Conservation (phyloP, 164 flowering plant genomes). For the Tetrastigma voinierianum region DNA sequence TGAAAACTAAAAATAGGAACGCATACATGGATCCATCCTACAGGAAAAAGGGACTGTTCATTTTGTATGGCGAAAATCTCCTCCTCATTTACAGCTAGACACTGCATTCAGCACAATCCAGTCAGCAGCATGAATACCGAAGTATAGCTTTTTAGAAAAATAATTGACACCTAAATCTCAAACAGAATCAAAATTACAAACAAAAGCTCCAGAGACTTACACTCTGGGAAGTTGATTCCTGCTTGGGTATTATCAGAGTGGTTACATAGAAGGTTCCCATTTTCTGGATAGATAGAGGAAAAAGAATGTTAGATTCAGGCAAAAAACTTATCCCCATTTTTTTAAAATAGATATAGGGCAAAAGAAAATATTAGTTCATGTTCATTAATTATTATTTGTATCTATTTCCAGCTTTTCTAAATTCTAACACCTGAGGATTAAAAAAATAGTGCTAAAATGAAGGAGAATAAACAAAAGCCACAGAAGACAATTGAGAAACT, state of each 20-base stretch:
- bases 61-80: slow-evolving; percentile 67
- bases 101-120: slow-evolving; percentile 36
- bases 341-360: too few relatives aligned
- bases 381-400: too few relatives aligned
- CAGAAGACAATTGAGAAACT: too few relatives aligned
- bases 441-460: too few relatives aligned
- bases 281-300: slow-evolving; percentile 35
- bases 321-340: too few relatives aligned
- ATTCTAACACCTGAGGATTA: too few relatives aligned
- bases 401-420: too few relatives aligned
- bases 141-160: neutral
- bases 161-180: neutral
- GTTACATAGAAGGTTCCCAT: slow-evolving; percentile 57
- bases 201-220: slow-evolving; percentile 22
- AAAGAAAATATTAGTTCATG: too few relatives aligned
- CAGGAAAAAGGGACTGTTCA: slow-evolving; percentile 63
- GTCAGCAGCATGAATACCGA: slow-evolving; percentile 1
- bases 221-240: slow-evolving; percentile 60
- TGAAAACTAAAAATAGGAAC: neutral
- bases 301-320: neutral
- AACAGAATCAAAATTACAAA: neutral
- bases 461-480: too few relatives aligned
- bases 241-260: slow-evolving; percentile 76
- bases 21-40: slow-evolving; percentile 92
- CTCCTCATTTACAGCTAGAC: slow-evolving; percentile 75